Base-by-base conservation (phyloP, 2,329 filamentous ascomycete species). In the Curvularia verruculosa region DNA sequence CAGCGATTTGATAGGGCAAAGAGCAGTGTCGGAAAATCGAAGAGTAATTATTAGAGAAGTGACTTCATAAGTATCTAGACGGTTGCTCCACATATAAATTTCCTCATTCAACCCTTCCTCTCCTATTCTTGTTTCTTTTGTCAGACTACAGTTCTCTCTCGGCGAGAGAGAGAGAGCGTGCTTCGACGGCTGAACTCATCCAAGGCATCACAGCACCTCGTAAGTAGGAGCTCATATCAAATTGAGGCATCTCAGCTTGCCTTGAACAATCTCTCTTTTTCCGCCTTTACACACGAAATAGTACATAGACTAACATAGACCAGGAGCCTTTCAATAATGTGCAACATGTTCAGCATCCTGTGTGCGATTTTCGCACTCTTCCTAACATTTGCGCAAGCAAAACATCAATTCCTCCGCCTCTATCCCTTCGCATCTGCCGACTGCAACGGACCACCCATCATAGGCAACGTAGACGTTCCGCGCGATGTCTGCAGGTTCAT, bases 381-480 rank as follows among this genome's bases (percentile, higher is more conserved):
- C 50, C 43, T 58, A 4, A 19, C 46, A 24, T 63, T 61, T 39
- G 51, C 21, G 12, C 49, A 66, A 8, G 67, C 64, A 48, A 59
- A 57, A 21, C 63, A 58, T 29, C 46, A 61, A 3, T 64, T 60
- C 44, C 29, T 71, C 19, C 46, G 55, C 7, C 15, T 67, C 26
- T 65, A 58, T 24, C 24, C 51, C 31, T 73, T 66, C 54, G n/a
- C 19, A 36, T 57, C 41, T 15, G 28, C 53, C 9, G 45, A 59
- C 44, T 73, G 70, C 52, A 44, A 53, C 4, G 68, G 61, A 34
- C 15, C 55, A 7, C 60, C 68, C 5, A 28, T 56, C 2, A 54
- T 46, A 18, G 47, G 36, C 26, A 64, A 67, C 7, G 31, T 62
- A 45, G 66, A 72, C 43, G n/a, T 71, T 46, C 57, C 61, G 19